Conservation (phyloP, 176 grass and related monocot species). For the Pontederia paniculata region DNA sequence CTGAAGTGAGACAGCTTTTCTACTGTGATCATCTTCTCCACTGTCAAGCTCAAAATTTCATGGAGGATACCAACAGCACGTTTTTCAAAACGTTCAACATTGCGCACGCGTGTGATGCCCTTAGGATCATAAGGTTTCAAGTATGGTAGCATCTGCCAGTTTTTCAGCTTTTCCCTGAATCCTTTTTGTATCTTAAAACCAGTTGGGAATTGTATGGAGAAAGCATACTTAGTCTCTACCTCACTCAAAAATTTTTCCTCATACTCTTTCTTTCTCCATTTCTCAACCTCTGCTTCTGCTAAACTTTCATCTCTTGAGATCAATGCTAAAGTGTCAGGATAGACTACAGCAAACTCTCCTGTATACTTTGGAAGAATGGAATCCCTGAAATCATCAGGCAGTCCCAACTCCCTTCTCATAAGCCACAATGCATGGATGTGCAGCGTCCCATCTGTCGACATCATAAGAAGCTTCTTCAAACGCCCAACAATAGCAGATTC, state of each 20-base stretch:
- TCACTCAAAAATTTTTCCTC: slow-evolving; percentile 50
- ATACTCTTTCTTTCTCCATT: slow-evolving; percentile 54
- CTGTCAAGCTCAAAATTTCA: slow-evolving; percentile 38
- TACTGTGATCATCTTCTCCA: slow-evolving; percentile 43
- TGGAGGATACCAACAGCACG: slow-evolving; percentile 46
- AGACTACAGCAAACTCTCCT: slow-evolving; percentile 23
- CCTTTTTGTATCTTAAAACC: slow-evolving; percentile 52
- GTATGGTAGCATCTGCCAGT: slow-evolving; percentile 57
- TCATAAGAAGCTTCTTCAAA: slow-evolving; percentile 53
- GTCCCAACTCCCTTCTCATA: slow-evolving; percentile 38
- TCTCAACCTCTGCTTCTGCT: slow-evolving; percentile 40
- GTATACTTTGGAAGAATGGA: slow-evolving; percentile 33
- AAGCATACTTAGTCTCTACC: slow-evolving; percentile 47
- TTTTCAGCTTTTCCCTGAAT: slow-evolving; percentile 37
- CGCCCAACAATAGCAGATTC: slow-evolving; percentile 19
- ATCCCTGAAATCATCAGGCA: slow-evolving; percentile 42
- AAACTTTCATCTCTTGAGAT: slow-evolving; percentile 26
- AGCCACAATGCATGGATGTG: slow-evolving; percentile 47
- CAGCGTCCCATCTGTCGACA: slow-evolving; percentile 24
- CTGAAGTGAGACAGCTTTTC: slow-evolving; percentile 47
- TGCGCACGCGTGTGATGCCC: slow-evolving; percentile 15
- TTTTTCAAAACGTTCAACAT: slow-evolving; percentile 31
- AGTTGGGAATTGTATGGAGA: slow-evolving; percentile 40
- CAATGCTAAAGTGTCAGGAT: slow-evolving; percentile 32
- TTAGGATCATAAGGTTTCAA: slow-evolving; percentile 46